Conservation (phyloP, 2,329 filamentous ascomycete genomes). For the Curvularia lunata region DNA sequence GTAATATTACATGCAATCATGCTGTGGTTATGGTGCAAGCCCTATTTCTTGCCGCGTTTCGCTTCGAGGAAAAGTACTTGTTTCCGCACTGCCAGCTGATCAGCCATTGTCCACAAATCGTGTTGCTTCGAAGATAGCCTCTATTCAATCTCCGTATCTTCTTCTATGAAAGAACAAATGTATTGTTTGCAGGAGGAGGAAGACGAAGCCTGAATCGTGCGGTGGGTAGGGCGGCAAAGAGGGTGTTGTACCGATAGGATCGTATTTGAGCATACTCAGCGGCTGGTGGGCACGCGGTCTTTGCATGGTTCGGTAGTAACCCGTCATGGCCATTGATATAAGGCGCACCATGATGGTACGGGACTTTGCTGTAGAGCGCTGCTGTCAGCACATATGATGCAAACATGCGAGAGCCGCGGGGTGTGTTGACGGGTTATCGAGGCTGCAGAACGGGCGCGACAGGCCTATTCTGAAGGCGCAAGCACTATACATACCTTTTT, state of each 20-base stretch:
- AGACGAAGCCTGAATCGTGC: background rate
- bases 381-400: conserved; percentile 23
- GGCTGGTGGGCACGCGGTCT: conserved; percentile 81
- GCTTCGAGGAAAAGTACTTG: conserved; percentile 95
- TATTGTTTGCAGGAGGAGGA: background rate
- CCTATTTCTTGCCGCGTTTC: conserved; percentile 72
- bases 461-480: background rate
- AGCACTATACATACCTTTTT: conserved; percentile 37
- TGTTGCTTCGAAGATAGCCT: background rate
- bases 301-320: conserved; percentile 91
- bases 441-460: no score
- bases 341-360: conserved; percentile 92
- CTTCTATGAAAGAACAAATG: no score
- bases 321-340: conserved; percentile 97
- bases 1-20: background rate
- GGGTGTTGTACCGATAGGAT: conserved; percentile 78
- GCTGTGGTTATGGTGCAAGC: background rate
- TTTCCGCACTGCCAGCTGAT: conserved; percentile 72
- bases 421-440: background rate
- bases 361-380: conserved; percentile 72
- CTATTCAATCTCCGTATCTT: background rate
- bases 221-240: background rate
- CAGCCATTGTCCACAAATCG: conserved; percentile 15
- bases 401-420: background rate
- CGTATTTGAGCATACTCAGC: conserved; percentile 98